These are phyloP conservation scores for Elongisporangium prolatum DNA, from an alignment of 352 stramenopile species.

Conservation along the genomic window DNA sequence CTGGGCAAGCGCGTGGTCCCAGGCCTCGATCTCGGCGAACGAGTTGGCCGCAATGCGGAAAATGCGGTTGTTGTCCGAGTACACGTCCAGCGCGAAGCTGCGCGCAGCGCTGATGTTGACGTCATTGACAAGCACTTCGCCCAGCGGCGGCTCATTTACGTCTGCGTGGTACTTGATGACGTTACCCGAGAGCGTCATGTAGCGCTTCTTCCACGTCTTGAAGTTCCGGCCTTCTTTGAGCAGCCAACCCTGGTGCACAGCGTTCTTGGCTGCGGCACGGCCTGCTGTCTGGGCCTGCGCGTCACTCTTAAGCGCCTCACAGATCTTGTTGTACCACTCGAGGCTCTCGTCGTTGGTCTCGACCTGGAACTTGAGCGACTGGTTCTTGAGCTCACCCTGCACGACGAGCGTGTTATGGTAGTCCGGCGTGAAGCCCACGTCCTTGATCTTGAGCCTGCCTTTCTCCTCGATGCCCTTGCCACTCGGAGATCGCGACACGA, in stretches of 20 bases:
- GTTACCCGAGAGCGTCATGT: conserved; percentile 61
- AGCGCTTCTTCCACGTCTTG: conserved; percentile 84
- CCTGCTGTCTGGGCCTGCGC: conserved; percentile 3
- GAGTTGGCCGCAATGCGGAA: conserved; percentile 56
- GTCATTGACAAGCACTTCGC: conserved; percentile 58
- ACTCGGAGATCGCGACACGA: conserved; percentile 54
- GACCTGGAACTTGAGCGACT: conserved; percentile 62
- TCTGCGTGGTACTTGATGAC: conserved; percentile 67
- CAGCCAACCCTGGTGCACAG: conserved; percentile 71
- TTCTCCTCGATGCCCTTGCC: conserved; percentile 80
- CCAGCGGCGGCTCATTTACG: conserved; percentile 45
- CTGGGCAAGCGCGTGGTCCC: conserved; percentile 53
- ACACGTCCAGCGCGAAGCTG: conserved; percentile 73
- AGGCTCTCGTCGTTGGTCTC: conserved; percentile 55
- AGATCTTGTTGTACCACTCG: conserved; percentile 61
- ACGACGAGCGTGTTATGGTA: conserved; percentile 61
- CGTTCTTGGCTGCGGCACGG: conserved; percentile 6
- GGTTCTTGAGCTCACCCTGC: conserved; percentile 65
- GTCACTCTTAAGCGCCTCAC: conserved; percentile 22
- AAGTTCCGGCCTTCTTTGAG: conserved; percentile 84
- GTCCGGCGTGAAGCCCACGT: conserved; percentile 64
- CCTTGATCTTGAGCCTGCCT: conserved; percentile 45
- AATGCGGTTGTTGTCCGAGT: conserved; percentile 81
- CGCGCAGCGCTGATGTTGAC: conserved; percentile 64
- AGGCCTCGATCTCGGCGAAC: conserved; percentile 71